Base-by-base conservation (phyloP, 495 filamentous ascomycete species). In the Aspergillus bertholletiae region DNA sequence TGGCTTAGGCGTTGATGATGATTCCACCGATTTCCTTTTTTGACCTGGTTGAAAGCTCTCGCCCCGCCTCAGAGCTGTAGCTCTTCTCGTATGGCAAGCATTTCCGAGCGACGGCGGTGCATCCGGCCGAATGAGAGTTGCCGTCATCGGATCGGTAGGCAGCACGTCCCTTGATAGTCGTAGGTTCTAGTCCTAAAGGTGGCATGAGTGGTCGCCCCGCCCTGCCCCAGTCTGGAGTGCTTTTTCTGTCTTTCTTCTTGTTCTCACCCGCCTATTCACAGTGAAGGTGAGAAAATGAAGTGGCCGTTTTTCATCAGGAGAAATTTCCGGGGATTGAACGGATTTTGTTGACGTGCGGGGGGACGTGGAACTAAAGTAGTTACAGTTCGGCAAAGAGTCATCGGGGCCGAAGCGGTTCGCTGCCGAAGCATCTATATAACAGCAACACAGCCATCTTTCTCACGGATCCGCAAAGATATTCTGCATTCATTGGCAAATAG, bases 21-120 rank as follows among this genome's bases (percentile, higher is more conserved):
- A 37, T 15, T 63, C 63, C 11, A 63, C 67, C 2, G 64, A 34
- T 49, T 74, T 74, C 46, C 72, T 71, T 52, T 71, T 74, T 23
- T 58, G 69, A 15, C 47, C 52, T 24, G 52, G 45, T 32, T 44
- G 17, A 41, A 9, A n/a, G 24, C 9, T 1, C 11, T 35, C 18
- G 18, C n/a, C 20, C 18, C 7, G 17, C 17, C 23, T 24, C 21
- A 7, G 9, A 34, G 22, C 39, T 18, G 39, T 13, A 27, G 27
- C 2, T 15, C 43, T 30, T 13, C 20, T 39, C 13, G 5, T 15
- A 1, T 12, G 32, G 15, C 23, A 22, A 1, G 12, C 18, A 49
- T 49, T 49, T 55, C 54, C 57, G 45, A 40, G 40, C 18, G 30
- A 34, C 9, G 34, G 34, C 11, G 5, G 34, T 6, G 34, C 17